Evolutionary conservation across 2,329 filamentous ascomycete genomes (phyloP).

Genomic region (Lachnellula hyalina): DNA sequence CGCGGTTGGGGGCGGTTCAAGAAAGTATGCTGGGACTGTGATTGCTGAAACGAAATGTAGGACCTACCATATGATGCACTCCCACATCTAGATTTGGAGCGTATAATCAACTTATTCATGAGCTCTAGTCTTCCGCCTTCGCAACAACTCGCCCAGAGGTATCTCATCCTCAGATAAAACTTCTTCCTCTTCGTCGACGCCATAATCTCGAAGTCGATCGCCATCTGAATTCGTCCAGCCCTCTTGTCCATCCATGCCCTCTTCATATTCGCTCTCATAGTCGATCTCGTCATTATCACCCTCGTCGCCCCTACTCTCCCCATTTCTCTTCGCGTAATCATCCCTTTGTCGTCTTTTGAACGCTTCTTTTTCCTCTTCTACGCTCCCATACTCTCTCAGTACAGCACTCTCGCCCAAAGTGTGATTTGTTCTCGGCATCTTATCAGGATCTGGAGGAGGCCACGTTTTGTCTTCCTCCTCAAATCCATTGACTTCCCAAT

Average conservation of each 20-base stretch:
- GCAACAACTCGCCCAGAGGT: conserved; percentile 62
- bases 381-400: conserved; percentile 20
- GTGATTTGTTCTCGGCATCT: conserved; percentile 34
- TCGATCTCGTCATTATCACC: conserved; percentile 23
- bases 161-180: conserved; percentile 55
- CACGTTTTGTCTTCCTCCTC: conserved; percentile 58
- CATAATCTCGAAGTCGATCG: conserved; percentile 68
- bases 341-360: conserved; percentile 46
- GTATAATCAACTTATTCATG: neutral
- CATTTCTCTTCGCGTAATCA: conserved; percentile 39
- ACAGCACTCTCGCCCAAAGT: conserved; percentile 2
- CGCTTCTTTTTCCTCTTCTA: conserved; percentile 38
- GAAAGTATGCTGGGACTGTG: too few relatives aligned
- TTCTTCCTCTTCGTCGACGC: conserved; percentile 72
- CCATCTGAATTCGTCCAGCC: conserved; percentile 73
- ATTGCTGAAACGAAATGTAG: too few relatives aligned
- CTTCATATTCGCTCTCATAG: conserved; percentile 29
- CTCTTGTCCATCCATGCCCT: conserved; percentile 43
- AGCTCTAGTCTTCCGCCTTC: conserved; percentile 41
- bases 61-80: too few relatives aligned
- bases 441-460: conserved; percentile 61
- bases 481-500: conserved; percentile 72
- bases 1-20: too few relatives aligned
- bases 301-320: conserved; percentile 24
- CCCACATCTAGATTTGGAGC: neutral